phyloP scores from a whole-genome alignment of 1,139 yeast species.

The Zygosaccharomyces sapae region DNA sequence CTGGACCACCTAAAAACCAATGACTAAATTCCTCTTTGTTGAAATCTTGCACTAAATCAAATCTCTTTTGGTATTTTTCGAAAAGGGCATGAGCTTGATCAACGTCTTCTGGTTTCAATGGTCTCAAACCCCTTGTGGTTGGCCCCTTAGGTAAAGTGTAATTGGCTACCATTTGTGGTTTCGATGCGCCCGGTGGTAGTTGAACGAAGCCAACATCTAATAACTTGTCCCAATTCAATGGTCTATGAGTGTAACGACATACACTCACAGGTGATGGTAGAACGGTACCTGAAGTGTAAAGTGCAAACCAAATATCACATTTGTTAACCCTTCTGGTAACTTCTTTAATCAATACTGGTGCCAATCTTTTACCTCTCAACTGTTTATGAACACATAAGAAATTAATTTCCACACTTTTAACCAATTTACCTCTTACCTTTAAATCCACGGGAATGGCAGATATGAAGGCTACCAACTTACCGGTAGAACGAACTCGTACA shows the following conservation, averaged over 20 bases:
- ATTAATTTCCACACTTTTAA: constrained; percentile 83
- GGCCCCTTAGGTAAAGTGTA: constrained; percentile 66
- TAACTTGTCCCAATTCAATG: constrained; percentile 85
- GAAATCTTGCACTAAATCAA: constrained; percentile 69
- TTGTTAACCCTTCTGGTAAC: constrained; percentile 89
- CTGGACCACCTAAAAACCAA: constrained; percentile 62
- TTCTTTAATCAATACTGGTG: constrained; percentile 91
- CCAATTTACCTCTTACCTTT: constrained; percentile 51
- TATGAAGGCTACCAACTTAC: constrained; percentile 84
- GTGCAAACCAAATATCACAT: constrained; percentile 88
- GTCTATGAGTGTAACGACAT: constrained; percentile 90
- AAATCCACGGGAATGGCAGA: constrained; percentile 81
- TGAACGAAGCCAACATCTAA: constrained; percentile 86
- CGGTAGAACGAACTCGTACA: constrained; percentile 73
- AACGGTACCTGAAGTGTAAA: constrained; percentile 88
- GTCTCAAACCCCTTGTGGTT: constrained; percentile 59
- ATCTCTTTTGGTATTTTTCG: constrained; percentile 58
- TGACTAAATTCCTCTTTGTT: constrained; percentile 68
- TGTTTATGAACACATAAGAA: constrained; percentile 93
- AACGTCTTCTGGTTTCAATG: constrained; percentile 57
- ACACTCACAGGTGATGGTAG: constrained; percentile 91
- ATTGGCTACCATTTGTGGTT: constrained; percentile 75
- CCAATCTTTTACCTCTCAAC: constrained; percentile 84
- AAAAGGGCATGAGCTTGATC: constrained; percentile 60
- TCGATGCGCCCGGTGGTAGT: constrained; percentile 71